These are phyloP conservation scores for Prosopis cineraria DNA, from an alignment of 306 rosid species.

Conservation along the genomic window DNA sequence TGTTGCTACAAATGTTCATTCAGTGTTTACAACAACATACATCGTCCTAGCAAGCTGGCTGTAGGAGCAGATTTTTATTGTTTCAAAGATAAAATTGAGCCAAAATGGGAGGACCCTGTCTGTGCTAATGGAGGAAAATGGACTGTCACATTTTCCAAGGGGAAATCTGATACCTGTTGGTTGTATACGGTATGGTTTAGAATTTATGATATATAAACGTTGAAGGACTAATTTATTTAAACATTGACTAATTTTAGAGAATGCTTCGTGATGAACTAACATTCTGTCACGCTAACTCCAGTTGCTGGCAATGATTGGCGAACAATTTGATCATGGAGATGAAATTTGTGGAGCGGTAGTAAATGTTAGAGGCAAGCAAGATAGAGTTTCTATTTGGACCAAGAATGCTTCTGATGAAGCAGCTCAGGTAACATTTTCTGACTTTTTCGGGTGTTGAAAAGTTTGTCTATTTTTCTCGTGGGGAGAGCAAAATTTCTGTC, in stretches of 20 bases:
- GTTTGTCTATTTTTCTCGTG: not conserved
- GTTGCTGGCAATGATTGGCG: constrained; percentile 98
- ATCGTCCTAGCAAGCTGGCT: constrained; percentile 74
- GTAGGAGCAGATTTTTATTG: constrained; percentile 70
- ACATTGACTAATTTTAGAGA: not conserved
- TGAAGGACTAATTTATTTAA: not conserved
- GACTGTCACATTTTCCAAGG: constrained; percentile 45
- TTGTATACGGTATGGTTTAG: constrained; percentile 67
- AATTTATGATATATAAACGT: not conserved
- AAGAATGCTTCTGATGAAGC: constrained; percentile 82
- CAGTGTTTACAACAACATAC: constrained; percentile 87
- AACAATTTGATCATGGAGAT: constrained; percentile 96
- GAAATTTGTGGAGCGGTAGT: constrained; percentile 99
- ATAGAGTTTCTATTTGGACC: constrained; percentile 78
- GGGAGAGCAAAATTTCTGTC: too few species aligned
- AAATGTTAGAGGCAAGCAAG: constrained; percentile 65
- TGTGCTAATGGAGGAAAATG: constrained; percentile 93
- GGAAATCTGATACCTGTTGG: constrained; percentile 87
- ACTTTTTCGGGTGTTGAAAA: not conserved
- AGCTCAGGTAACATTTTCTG: constrained; percentile 75
- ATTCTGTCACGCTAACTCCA: constrained; percentile 34
- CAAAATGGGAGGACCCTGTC: constrained; percentile 96
- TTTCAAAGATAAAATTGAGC: constrained; percentile 81
- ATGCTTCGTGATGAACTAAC: constrained; percentile 14
- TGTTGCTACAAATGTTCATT: not conserved